These are phyloP conservation scores for Aquilaria sinensis DNA, from an alignment of 345 rosid species.

Conservation along the genomic window DNA sequence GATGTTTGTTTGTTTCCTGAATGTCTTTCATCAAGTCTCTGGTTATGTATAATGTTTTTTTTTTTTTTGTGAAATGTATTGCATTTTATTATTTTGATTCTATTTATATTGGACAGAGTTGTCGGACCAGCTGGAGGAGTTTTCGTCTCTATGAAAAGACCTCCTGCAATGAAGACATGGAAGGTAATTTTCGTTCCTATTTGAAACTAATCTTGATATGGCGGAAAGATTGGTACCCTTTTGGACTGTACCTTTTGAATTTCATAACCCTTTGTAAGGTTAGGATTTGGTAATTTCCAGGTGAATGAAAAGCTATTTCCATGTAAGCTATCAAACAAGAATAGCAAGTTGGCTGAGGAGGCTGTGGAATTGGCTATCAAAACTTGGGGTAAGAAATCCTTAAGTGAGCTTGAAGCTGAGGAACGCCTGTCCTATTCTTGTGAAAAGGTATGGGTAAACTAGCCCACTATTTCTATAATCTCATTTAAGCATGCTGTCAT, in stretches of 20 bases:
- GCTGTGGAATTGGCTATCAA: slow-evolving; percentile 75
- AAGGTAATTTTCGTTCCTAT: slow-evolving; percentile 42
- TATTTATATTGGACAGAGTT: slow-evolving; percentile 43
- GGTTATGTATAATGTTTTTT: slow-evolving; percentile 11
- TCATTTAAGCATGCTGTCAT: background rate
- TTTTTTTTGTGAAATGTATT: slow-evolving; percentile 5
- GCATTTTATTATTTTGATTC: slow-evolving; percentile 1
- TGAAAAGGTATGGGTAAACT: slow-evolving; percentile 65
- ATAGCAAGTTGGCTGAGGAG: slow-evolving; percentile 67
- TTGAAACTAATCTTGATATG: slow-evolving; percentile 3
- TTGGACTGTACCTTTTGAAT: too few relatives aligned
- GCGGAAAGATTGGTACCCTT: background rate
- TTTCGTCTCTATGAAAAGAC: slow-evolving; percentile 80
- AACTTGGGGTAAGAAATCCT: slow-evolving; percentile 80
- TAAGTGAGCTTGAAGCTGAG: slow-evolving; percentile 94
- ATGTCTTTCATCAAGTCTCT: too few relatives aligned
- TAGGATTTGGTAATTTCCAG: slow-evolving; percentile 27
- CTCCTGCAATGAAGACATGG: slow-evolving; percentile 83
- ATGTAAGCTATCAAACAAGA: slow-evolving; percentile 63
- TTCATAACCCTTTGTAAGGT: background rate
- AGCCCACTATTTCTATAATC: background rate
- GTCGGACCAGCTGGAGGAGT: slow-evolving; percentile 73
- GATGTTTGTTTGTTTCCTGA: slow-evolving; percentile 4
- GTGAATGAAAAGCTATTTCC: slow-evolving; percentile 88
- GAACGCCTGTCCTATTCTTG: slow-evolving; percentile 91